phyloP scores from a whole-genome alignment of 345 rosid species.

The Corymbia maculata region DNA sequence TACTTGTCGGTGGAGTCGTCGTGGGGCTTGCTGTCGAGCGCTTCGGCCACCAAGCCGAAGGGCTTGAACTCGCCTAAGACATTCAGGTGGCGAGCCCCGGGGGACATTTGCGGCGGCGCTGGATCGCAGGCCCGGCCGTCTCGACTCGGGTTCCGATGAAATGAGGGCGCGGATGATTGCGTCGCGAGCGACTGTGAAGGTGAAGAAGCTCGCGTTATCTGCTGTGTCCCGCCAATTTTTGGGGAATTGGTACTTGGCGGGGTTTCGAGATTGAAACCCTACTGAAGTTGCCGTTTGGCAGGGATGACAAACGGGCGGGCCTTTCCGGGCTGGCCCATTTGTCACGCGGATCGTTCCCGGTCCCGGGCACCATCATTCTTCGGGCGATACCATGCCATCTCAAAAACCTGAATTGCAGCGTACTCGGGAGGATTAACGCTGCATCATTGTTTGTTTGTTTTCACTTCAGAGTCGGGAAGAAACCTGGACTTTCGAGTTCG shows the following conservation, averaged over 20 bases:
- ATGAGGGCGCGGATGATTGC: neutral
- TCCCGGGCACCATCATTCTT: neutral
- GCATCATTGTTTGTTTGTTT: neutral
- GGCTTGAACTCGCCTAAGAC: slow-evolving; percentile 95
- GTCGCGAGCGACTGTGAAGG: neutral
- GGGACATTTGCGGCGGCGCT: slow-evolving; percentile 24
- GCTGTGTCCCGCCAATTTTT: neutral
- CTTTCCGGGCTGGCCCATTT: neutral
- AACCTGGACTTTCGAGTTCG: too few relatives aligned
- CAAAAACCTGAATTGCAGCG: neutral
- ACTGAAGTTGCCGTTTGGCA: neutral
- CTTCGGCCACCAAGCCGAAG: slow-evolving; percentile 77
- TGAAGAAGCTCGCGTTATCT: neutral
- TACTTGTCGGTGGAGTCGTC: slow-evolving; percentile 30
- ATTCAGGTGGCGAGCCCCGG: slow-evolving; percentile 57
- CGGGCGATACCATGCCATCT: neutral
- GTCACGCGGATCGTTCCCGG: rapidly evolving
- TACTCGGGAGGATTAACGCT: neutral
- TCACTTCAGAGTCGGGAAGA: too few relatives aligned
- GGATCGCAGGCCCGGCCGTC: neutral
- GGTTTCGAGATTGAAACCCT: neutral
- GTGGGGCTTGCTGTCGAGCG: slow-evolving; percentile 56
- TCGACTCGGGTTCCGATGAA: neutral
- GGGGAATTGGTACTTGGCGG: neutral
- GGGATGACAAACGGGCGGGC: neutral